phyloP scores from a whole-genome alignment of 2,329 filamentous ascomycete species.

The Arthrobotrys iridis region DNA sequence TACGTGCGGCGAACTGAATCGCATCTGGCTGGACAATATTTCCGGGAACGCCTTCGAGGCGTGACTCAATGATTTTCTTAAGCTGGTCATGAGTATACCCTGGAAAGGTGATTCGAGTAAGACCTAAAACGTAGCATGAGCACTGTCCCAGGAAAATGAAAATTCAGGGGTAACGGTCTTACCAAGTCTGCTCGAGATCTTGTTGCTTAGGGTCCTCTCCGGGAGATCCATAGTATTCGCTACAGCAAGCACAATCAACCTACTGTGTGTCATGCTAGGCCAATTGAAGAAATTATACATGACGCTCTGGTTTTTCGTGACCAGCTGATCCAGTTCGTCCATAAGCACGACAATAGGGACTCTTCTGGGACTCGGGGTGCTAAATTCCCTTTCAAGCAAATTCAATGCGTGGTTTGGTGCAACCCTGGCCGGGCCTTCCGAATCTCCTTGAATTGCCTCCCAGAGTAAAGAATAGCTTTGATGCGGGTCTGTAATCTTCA shows the following conservation, averaged over 20 bases:
- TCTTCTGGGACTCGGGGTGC: constrained; percentile 84
- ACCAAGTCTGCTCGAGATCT: constrained; percentile 89
- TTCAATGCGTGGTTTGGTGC: constrained; percentile 91
- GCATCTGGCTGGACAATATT: constrained; percentile 92
- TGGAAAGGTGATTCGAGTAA: constrained; percentile 95
- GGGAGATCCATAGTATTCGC: constrained; percentile 99
- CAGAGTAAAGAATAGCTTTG: constrained; percentile 94
- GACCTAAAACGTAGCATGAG: constrained; percentile 64
- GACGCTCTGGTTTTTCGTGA: constrained; percentile 98
- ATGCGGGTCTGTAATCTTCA: constrained; percentile 98
- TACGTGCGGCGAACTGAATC: constrained; percentile 93
- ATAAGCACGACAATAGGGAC: constrained; percentile 97
- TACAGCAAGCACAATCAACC: constrained; percentile 93
- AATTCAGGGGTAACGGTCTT: constrained; percentile 21
- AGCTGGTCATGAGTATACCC: constrained; percentile 97
- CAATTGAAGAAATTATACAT: constrained; percentile 99
- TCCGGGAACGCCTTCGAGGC: constrained; percentile 85
- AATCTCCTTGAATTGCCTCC: constrained; percentile 91
- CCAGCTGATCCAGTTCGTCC: constrained; percentile 97
- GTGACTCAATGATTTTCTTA: constrained; percentile 96
- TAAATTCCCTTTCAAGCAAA: constrained; percentile 91
- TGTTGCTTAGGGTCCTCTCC: constrained; percentile 95
- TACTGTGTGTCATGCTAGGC: constrained; percentile 89
- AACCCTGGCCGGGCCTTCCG: constrained; percentile 68
- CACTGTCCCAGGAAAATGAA: not conserved